Evolutionary conservation across 2,329 filamentous ascomycete genomes (phyloP), one percentile per base, ranked within the genome.

Genomic region (Trichoderma aggressivum): DNA sequence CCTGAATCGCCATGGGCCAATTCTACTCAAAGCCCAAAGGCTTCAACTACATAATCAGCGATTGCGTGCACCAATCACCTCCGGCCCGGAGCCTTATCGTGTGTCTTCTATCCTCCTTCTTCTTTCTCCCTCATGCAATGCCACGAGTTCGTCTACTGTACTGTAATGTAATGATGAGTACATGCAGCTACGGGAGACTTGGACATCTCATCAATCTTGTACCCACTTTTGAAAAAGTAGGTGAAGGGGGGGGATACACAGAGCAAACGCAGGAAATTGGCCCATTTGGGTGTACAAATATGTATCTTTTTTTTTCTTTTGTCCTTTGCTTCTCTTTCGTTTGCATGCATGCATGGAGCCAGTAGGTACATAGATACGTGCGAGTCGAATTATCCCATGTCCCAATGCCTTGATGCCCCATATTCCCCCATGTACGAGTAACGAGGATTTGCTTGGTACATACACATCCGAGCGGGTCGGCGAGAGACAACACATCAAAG

Each of bases 401-500:
- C 55, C 28, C 50, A 66, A 66, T 36, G 14, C 32, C 18, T 28
- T 21, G n/a, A 39, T 60, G 59, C 56, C 56, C 26, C 26, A 30
- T 60, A 21, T 50, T 24, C 47, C 21, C 21, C n/a, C 43, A 50
- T 50, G n/a, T 53, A 53, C 47, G 21, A 53, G 47, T 11, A 68
- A 53, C 47, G 21, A 53, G 47, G 18, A 68, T 18, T 47, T 67
- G 43, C 58, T 34, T 62, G 59, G 56, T 69, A 69, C 66, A 55
- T 69, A 69, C 66, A 55, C 61, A 58, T 59, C 43, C 67, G 50
- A 47, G 60, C 50, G 50, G 61, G 70, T 69, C 65, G n/a, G 30
- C 68, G 26, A 63, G 34, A 43, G 70, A 72, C 70, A 72, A 72
- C 70, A 58, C 70, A 72, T 70, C 70, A 64, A 70, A 24, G 55